These are phyloP conservation scores for Taiwanofungus camphoratus DNA, from an alignment of 1,284 basidiomycete genomes.

Conservation along the genomic window DNA sequence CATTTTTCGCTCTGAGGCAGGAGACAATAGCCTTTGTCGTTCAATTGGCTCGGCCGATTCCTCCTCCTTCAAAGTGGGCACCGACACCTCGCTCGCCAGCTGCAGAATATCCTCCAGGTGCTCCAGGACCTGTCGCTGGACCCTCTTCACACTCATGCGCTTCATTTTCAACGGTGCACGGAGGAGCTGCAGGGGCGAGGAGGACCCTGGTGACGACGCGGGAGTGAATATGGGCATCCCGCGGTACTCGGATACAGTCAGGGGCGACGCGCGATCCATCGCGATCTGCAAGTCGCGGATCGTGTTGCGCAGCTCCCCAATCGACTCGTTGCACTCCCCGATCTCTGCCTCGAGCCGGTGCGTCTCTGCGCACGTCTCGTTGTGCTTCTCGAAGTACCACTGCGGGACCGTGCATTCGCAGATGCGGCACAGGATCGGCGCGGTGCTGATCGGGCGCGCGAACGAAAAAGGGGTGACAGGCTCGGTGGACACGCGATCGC, in stretches of 20 bases:
- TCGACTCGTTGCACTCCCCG: conserved; percentile 87
- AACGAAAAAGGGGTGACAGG: conserved; percentile 67
- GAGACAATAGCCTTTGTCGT: conserved; percentile 85
- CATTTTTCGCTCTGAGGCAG: conserved; percentile 80
- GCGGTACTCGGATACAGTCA: conserved; percentile 71
- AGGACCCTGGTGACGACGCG: conserved; percentile 58
- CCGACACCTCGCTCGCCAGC: conserved; percentile 77
- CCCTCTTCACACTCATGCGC: conserved; percentile 74
- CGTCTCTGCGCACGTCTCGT: conserved; percentile 97
- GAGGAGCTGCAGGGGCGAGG: conserved; percentile 69
- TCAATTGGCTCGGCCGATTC: conserved; percentile 89
- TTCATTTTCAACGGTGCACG: conserved; percentile 63
- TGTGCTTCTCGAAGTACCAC: conserved; percentile 99
- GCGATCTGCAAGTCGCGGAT: conserved; percentile 68
- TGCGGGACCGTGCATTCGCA: conserved; percentile 96
- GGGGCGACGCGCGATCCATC: conserved; percentile 59
- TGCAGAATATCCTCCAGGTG: conserved; percentile 83
- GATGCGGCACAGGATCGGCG: conserved; percentile 94
- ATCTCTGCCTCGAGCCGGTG: conserved; percentile 97
- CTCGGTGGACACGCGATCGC: conserved; percentile 32
- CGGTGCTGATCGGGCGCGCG: conserved; percentile 70
- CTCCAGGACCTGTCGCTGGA: conserved; percentile 76
- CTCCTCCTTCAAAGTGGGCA: conserved; percentile 88
- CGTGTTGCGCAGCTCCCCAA: conserved; percentile 80
- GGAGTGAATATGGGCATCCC: conserved; percentile 81